Evolutionary conservation across 441 rosid genomes (phyloP).

Genomic region (Capsella rubella): DNA sequence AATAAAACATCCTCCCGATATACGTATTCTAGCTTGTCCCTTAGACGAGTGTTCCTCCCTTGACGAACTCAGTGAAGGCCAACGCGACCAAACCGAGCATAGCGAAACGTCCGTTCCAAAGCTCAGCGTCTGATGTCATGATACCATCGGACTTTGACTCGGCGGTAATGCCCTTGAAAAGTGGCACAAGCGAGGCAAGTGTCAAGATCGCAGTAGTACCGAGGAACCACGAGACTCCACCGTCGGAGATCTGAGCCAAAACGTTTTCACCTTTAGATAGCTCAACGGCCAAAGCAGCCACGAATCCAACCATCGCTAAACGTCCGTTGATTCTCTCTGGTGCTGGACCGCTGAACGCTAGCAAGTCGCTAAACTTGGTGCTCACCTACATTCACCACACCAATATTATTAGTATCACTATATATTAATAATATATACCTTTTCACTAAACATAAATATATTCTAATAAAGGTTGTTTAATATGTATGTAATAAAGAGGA

Average conservation of each 20-base stretch:
- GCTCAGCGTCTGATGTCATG: conserved; percentile 84
- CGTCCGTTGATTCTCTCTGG: conserved; percentile 93
- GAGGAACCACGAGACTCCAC: conserved; percentile 73
- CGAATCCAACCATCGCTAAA: conserved; percentile 87
- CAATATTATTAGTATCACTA: not conserved
- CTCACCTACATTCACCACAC: conserved; percentile 46
- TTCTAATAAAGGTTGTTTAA: no score
- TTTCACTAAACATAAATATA: no score
- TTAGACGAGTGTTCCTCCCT: conserved; percentile 69
- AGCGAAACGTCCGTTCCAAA: conserved; percentile 86
- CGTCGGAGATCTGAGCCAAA: conserved; percentile 63
- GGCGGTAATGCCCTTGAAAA: conserved; percentile 60
- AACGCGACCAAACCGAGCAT: conserved; percentile 84
- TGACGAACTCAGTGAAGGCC: conserved; percentile 77
- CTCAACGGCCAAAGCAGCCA: conserved; percentile 75
- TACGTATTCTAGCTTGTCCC: not conserved
- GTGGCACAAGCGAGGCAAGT: conserved; percentile 69
- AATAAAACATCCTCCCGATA: conserved; percentile 13
- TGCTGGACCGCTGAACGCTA: conserved; percentile 88
- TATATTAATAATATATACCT: no score
- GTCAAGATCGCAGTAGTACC: conserved; percentile 65
- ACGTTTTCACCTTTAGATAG: conserved; percentile 68
- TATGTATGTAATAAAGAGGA: no score
- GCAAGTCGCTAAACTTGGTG: conserved; percentile 63
- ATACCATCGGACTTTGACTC: conserved; percentile 64